Evolutionary conservation across 345 rosid species (phyloP).

Genomic region (Ceriops tagal): DNA sequence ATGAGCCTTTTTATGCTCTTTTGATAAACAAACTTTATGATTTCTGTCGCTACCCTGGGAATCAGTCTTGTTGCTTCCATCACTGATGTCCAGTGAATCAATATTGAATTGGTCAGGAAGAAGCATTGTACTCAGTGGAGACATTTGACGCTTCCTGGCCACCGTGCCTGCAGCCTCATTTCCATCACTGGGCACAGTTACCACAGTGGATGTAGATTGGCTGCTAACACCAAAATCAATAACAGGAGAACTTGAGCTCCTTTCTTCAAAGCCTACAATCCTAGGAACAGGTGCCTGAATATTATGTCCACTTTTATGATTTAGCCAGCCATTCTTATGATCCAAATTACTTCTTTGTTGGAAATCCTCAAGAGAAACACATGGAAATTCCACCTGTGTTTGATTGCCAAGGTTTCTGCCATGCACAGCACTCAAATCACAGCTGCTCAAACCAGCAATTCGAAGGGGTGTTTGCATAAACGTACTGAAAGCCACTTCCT

Average conservation of each 20-base stretch:
- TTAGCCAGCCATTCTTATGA: conserved; percentile 10
- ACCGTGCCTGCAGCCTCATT: conserved; percentile 11
- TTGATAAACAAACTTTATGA: conserved; percentile 4
- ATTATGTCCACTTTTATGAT: conserved; percentile 15
- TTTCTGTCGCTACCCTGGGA: not conserved
- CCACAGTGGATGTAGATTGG: conserved; percentile 7
- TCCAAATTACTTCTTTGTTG: conserved; percentile 13
- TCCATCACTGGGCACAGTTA: conserved; percentile 2
- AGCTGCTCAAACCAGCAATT: conserved; percentile 14
- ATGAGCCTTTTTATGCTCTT: conserved; percentile 27
- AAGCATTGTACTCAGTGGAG: conserved; percentile 21
- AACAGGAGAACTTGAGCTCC: conserved; percentile 13
- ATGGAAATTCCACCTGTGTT: conserved; percentile 22
- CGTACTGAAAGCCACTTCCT: conserved; percentile 22
- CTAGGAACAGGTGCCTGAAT: conserved; percentile 20
- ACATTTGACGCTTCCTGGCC: conserved; percentile 20
- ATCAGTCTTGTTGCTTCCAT: not conserved
- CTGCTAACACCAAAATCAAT: conserved; percentile 5
- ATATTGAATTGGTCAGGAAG: conserved; percentile 15
- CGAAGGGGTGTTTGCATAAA: conserved; percentile 10
- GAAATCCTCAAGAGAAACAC: conserved; percentile 18
- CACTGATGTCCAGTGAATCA: conserved; percentile 15
- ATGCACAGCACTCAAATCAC: conserved; percentile 28
- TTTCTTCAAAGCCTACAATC: conserved; percentile 21
- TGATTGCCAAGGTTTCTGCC: conserved; percentile 26